These are phyloP conservation scores for Rhynchospora breviuscula DNA, from an alignment of 176 grass and related monocot genomes.

Conservation along the genomic window DNA sequence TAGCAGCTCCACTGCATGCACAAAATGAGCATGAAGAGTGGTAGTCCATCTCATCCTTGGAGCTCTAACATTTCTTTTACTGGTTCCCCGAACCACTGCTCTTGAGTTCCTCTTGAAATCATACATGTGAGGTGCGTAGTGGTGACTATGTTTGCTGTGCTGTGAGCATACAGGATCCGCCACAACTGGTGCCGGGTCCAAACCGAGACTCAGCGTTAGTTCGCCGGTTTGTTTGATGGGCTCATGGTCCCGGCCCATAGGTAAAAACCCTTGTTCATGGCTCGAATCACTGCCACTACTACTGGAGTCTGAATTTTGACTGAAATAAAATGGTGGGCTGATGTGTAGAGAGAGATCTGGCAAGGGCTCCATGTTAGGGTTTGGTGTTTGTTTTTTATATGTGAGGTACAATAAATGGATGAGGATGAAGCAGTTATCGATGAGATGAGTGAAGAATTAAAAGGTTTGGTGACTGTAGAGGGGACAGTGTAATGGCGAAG, in stretches of 20 bases:
- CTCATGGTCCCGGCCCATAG: not conserved
- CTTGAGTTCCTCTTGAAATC: constrained; percentile 58
- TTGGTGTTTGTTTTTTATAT: not conserved
- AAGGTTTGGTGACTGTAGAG: constrained; percentile 34
- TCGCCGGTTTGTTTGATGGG: not conserved
- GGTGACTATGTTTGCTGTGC: constrained; percentile 25
- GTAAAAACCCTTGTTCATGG: constrained; percentile 33
- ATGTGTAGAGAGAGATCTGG: constrained; percentile 82
- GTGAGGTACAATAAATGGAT: not conserved
- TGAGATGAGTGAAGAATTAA: constrained; percentile 12
- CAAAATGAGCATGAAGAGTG: constrained; percentile 85
- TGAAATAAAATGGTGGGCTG: constrained; percentile 40
- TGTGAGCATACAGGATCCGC: not conserved
- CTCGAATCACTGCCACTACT: constrained; percentile 26
- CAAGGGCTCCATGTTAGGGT: constrained; percentile 10
- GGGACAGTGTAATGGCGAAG: not conserved
- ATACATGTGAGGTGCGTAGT: constrained; percentile 59
- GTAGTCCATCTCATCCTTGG: constrained; percentile 98
- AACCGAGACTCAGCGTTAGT: constrained; percentile 50
- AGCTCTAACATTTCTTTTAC: constrained; percentile 73
- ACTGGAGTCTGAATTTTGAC: constrained; percentile 10
- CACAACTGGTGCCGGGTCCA: constrained; percentile 1
- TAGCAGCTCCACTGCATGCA: constrained; percentile 86
- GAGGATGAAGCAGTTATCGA: not conserved
- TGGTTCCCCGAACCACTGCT: constrained; percentile 22